Evolutionary conservation across 306 rosid species (phyloP), one percentile per base, ranked within the genome.

Genomic region (Castanospermum australe): DNA sequence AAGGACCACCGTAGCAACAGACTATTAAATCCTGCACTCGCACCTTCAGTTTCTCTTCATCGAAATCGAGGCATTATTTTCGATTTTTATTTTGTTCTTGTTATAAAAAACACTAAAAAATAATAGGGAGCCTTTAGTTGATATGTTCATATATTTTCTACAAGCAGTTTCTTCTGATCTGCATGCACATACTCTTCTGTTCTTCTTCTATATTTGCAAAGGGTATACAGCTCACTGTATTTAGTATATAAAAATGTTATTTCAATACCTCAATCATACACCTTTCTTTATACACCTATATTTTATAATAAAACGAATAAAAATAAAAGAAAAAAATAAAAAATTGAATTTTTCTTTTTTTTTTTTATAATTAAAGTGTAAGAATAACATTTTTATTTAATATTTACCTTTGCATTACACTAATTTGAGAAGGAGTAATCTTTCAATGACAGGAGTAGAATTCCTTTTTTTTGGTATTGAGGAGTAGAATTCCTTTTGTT

Each of bases 1-100:
- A 64, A 77, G 86, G 82, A 82, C 86, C 82, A 77, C 79, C 73
- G 48, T 32, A 82, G 63, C 24, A 60, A 28, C 33, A 25, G 10
- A 15, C 56, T 24, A 35, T 25, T 75, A 17, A 76, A 66, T 77
- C 41, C 57, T 41, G 32, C 33, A 28, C 32, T 20, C 0, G 8
- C 32, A 51, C 42, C 20, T 51, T 62, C 68, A 76, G 74, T 68
- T 79, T 79, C 70, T 82, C 54, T 68, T 55, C 63, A 76, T 63
- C 71, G 60, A 61, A 61, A 51, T 54, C 50, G 39, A 30, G 76
- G 41, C 78, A 48, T 67, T 70, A 25, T 61, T 52, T 54, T 69
- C 9, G 6, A 39, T 2, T 44, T 4, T n/a, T n/a, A n/a, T n/a
- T 33, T 48, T 15, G 33, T 45, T 59, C 15, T 59, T 50, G 18